phyloP scores from a whole-genome alignment of 192 early-diverging fungal species.

The Coemansia sp. region DNA sequence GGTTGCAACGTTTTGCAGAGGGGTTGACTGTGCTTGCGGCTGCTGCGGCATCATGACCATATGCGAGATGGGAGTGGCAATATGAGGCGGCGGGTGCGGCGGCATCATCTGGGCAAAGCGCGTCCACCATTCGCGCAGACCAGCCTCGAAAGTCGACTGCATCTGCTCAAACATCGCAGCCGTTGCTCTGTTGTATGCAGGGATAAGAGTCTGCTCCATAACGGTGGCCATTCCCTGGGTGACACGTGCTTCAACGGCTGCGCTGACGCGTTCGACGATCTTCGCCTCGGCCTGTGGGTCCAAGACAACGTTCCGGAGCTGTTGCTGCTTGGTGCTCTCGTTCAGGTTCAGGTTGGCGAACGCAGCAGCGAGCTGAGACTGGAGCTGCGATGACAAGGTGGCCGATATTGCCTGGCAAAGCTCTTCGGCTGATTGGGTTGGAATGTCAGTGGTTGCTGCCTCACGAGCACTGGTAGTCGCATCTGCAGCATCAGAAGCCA shows the following conservation, averaged over 20 bases:
- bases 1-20: background rate
- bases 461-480: background rate
- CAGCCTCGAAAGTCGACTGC: conserved; percentile 48
- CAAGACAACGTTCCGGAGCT: background rate
- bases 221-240: conserved; percentile 24
- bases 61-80: conserved; percentile 40
- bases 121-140: conserved; percentile 52
- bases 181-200: conserved; percentile 50
- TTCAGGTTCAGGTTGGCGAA: conserved; percentile 13
- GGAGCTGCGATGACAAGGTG: conserved; percentile 15
- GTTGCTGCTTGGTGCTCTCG: background rate
- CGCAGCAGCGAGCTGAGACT: conserved; percentile 24
- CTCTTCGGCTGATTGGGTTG: background rate
- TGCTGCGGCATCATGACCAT: conserved; percentile 40
- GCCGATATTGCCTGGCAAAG: conserved; percentile 3
- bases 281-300: conserved; percentile 29
- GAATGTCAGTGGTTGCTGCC: background rate
- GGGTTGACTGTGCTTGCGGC: background rate
- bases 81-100: conserved; percentile 33
- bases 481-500: background rate
- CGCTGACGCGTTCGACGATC: conserved; percentile 34
- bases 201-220: conserved; percentile 51
- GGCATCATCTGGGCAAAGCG: conserved; percentile 50
- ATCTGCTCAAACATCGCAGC: conserved; percentile 56
- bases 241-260: conserved; percentile 29